A percentile compares a stretch with the other conserved stretches of the same genome.
Evolutionary conservation across 2,329 filamentous ascomycete genomes (phyloP).

Genomic region (Fusarium continuum): DNA sequence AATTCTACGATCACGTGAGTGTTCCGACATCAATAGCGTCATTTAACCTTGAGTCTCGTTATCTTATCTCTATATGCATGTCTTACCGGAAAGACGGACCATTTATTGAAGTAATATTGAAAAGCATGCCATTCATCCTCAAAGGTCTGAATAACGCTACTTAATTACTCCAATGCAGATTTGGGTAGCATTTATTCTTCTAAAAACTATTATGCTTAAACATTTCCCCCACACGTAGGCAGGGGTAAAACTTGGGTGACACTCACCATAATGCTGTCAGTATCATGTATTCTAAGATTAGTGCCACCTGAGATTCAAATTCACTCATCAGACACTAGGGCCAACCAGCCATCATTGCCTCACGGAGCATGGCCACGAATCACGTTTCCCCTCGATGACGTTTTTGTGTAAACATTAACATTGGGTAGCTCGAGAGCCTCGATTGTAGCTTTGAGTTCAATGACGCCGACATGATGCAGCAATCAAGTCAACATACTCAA

Average conservation of each 20-base stretch:
- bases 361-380: background rate
- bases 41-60: background rate
- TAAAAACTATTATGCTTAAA: too few relatives aligned
- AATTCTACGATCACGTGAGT: background rate
- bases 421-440: background rate
- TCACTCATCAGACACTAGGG: background rate
- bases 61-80: background rate
- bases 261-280: too few relatives aligned
- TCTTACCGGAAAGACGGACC: too few relatives aligned
- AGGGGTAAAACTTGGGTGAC: too few relatives aligned
- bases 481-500: background rate
- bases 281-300: too few relatives aligned
- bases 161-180: too few relatives aligned
- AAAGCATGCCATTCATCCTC: too few relatives aligned
- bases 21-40: accelerated
- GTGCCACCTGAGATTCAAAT: background rate
- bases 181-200: too few relatives aligned
- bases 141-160: too few relatives aligned
- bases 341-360: background rate
- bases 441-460: background rate
- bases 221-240: too few relatives aligned
- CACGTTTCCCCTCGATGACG: constrained; percentile 6
- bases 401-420: background rate
- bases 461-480: constrained; percentile 26
- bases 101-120: too few relatives aligned